These are phyloP conservation scores for Fusarium chlamydosporum DNA, from an alignment of 2,329 filamentous ascomycete genomes.

Conservation along the genomic window DNA sequence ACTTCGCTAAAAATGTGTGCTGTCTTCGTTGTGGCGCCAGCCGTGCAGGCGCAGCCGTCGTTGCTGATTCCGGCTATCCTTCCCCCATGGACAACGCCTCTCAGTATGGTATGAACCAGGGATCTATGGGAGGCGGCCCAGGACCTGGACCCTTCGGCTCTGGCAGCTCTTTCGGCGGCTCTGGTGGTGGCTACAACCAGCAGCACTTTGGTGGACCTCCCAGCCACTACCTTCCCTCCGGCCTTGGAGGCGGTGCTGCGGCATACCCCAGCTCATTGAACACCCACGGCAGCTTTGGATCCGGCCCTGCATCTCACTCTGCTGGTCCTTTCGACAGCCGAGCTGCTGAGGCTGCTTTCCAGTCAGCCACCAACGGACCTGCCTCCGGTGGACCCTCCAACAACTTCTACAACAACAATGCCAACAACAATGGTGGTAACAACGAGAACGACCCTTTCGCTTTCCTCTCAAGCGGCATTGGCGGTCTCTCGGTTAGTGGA, in stretches of 20 bases:
- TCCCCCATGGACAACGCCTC: conserved; percentile 90
- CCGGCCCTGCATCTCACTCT: conserved; percentile 82
- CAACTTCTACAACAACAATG: conserved; percentile 67
- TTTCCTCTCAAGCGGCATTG: conserved; percentile 81
- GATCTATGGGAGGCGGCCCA: conserved; percentile 86
- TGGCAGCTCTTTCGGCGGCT: conserved; percentile 75
- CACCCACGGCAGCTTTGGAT: conserved; percentile 77
- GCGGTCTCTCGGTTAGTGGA: conserved; percentile 78
- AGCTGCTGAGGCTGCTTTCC: conserved; percentile 93
- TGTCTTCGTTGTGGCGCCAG: conserved; percentile 96
- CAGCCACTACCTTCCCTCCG: conserved; percentile 91
- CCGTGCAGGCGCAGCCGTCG: conserved; percentile 91
- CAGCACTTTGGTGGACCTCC: conserved; percentile 91
- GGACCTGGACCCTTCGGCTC: conserved; percentile 83
- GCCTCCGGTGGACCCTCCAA: conserved; percentile 79
- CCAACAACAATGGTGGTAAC: conserved; percentile 75
- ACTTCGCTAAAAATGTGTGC: conserved; percentile 99
- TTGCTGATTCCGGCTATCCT: conserved; percentile 92
- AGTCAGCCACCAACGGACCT: conserved; percentile 85
- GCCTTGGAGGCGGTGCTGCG: conserved; percentile 79
- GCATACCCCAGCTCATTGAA: conserved; percentile 83
- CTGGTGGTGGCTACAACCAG: conserved; percentile 76
- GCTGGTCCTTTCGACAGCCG: conserved; percentile 93
- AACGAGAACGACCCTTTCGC: conserved; percentile 82
- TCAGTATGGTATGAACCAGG: conserved; percentile 86